A percentile compares a stretch with the other conserved stretches of the same genome.
Conservation (phyloP, 345 rosid genomes). For the Citrus mangshanensis region DNA sequence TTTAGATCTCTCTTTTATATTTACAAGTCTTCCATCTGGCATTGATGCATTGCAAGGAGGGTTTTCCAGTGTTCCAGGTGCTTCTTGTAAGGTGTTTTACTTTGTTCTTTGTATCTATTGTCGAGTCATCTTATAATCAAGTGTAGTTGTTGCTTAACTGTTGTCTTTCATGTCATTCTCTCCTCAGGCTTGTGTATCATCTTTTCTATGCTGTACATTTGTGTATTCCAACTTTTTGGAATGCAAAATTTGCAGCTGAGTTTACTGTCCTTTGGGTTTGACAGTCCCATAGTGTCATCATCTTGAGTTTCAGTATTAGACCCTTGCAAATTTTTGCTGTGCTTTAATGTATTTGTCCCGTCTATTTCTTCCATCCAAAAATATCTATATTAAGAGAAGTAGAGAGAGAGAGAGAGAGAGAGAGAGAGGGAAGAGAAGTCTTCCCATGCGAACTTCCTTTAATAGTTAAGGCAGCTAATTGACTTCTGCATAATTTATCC, state of each 20-base stretch:
- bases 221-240: neutral
- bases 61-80: neutral
- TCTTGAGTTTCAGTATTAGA: neutral
- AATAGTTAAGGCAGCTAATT: neutral
- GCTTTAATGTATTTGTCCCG: neutral
- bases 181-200: neutral
- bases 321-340: neutral
- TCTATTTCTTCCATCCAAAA: neutral
- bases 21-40: neutral
- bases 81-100: neutral
- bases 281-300: neutral
- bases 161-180: neutral
- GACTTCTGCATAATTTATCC: neutral
- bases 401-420: neutral
- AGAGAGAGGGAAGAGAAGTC: neutral
- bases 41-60: neutral
- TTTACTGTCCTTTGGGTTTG: neutral
- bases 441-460: neutral
- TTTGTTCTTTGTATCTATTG: neutral
- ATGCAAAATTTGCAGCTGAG: neutral
- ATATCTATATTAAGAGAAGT: neutral
- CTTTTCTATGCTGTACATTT: neutral
- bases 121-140: neutral
- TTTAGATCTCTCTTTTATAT: neutral
- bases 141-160: neutral